These are phyloP conservation scores for Stentor coeruleus DNA, from an alignment of 73 alveolate genomes.

Conservation along the genomic window DNA sequence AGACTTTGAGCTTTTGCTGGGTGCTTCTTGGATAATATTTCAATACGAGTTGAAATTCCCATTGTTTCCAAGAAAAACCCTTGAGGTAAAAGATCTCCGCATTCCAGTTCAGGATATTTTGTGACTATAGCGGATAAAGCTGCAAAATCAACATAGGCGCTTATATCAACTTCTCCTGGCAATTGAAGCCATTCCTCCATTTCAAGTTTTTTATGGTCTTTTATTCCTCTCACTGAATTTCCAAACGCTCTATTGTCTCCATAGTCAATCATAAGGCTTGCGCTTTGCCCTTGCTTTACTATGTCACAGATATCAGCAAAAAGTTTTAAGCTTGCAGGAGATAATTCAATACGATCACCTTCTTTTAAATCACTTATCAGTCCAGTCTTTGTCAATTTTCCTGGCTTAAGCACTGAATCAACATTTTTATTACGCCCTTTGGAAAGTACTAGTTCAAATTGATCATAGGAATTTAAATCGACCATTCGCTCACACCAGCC, in stretches of 20 bases:
- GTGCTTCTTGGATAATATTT: slow-evolving; percentile 37
- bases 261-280: slow-evolving; percentile 74
- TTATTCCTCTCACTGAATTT: slow-evolving; percentile 66
- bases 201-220: slow-evolving; percentile 62
- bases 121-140: slow-evolving; percentile 51
- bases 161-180: slow-evolving; percentile 78
- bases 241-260: slow-evolving; percentile 84
- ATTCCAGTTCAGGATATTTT: slow-evolving; percentile 39
- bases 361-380: slow-evolving; percentile 38
- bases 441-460: slow-evolving; percentile 37
- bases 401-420: slow-evolving; percentile 66
- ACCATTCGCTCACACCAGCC: slow-evolving; percentile 71
- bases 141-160: slow-evolving; percentile 80
- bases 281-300: slow-evolving; percentile 52
- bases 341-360: slow-evolving; percentile 74
- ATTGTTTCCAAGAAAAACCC: slow-evolving; percentile 72
- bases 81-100: slow-evolving; percentile 64
- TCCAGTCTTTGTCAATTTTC: slow-evolving; percentile 54
- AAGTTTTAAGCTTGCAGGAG: slow-evolving; percentile 53
- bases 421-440: slow-evolving; percentile 59
- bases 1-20: slow-evolving; percentile 34
- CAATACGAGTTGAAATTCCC: slow-evolving; percentile 72
- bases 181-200: slow-evolving; percentile 52
- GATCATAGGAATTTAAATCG: slow-evolving; percentile 33
- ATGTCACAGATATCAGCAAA: slow-evolving; percentile 51